Evolutionary conservation across 306 rosid genomes (phyloP), one percentile per base, ranked within the genome.

Genomic region (Hippophae gyantsensis): DNA sequence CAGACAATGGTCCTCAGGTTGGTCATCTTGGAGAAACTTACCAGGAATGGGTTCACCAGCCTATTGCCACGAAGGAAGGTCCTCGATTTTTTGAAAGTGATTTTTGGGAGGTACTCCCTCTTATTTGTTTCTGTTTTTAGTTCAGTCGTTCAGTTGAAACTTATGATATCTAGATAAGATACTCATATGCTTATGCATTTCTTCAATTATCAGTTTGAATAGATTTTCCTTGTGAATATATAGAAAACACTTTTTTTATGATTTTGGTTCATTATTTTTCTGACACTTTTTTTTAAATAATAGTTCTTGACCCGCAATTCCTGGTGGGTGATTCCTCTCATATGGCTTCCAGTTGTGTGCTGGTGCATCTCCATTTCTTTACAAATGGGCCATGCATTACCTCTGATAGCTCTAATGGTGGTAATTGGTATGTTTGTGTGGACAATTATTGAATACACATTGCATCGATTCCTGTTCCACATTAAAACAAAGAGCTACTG

Each of bases 41-140:
- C 68, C 81, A 92, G 57, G 96, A 92, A 64, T 92, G 98, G 98
- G 85, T 87, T 63, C 98, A 92, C 80, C 95, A 85, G 71, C 96
- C 96, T 7, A 92, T 92, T 66, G 83, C 86, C 48, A 56, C 84
- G 81, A 85, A 78, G 75, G 98, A 87, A 76, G 79, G 86, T 25
- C 98, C 98, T 54, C 95, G 95, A 41, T 92, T 78, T 74, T 92
- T 92, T 41, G 79, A 87, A 63, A 92, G 72, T 43, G 89, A 92
- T 61, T 27, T 92, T 65, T 60, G 85, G 74, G 98, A 92, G 96
- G 98, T 92, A 81, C 58, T 38, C 8, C 23, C 23, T 18, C 23
- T 18, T 18, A 49, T 46, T 68, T 48, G 52, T 50, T 58, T 49
- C 14, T 56, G n/a, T 13, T 32, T 32, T 32, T 32, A 32, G 38